These are phyloP conservation scores for Delonix regia DNA, from an alignment of 306 rosid genomes.

Conservation along the genomic window DNA sequence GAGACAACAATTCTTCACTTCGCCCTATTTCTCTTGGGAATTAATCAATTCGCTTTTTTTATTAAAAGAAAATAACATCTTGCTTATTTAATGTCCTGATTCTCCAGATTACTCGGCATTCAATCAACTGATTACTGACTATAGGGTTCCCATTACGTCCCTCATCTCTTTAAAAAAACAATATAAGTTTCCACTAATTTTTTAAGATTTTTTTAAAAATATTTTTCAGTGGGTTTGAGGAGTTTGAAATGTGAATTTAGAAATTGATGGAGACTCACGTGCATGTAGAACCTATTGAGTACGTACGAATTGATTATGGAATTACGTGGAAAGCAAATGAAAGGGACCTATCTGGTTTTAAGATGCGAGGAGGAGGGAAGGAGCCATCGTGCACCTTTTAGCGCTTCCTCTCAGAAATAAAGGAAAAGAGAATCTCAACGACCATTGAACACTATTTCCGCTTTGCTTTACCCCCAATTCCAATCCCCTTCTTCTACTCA, in stretches of 20 bases:
- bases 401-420: background rate
- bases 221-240: background rate
- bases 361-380: background rate
- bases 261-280: constrained; percentile 26
- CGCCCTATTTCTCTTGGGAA: background rate
- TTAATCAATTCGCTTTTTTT: too few relatives aligned
- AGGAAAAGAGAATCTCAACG: too few relatives aligned
- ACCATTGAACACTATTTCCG: too few relatives aligned
- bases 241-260: background rate
- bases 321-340: constrained; percentile 19
- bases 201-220: too few relatives aligned
- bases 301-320: background rate
- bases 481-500: too few relatives aligned
- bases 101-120: background rate
- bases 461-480: too few relatives aligned
- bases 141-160: too few relatives aligned
- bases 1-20: background rate
- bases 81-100: too few relatives aligned
- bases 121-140: background rate
- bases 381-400: background rate
- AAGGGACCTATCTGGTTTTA: background rate
- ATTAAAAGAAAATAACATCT: too few relatives aligned
- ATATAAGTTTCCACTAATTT: too few relatives aligned
- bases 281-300: background rate
- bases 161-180: too few relatives aligned